Base-by-base conservation (phyloP, 1,284 basidiomycete genomes). In the Termitomyces sp. region DNA sequence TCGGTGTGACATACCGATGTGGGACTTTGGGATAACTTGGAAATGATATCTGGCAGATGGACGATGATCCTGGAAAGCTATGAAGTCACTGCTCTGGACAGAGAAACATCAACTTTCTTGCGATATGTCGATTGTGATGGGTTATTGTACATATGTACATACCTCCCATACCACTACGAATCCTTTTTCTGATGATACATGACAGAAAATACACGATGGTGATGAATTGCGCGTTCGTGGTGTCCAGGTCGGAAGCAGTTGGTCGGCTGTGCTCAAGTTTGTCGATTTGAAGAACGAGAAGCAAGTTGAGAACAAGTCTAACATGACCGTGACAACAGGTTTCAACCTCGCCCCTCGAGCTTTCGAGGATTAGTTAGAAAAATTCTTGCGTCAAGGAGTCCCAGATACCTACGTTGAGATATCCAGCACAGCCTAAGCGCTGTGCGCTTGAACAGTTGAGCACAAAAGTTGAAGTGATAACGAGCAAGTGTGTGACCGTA, bases 121-220 rank as follows among this genome's bases (percentile, higher is more conserved):
- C 31, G 24, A 37, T 34, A 31, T 24, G 3, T 44, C 28, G 34
- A 5, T 9, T 11, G 4, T 4, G 39, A 41, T 18, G 24, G 19
- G 14, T 2, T n/a, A n/a, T n/a, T n/a, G n/a, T n/a, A n/a, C n/a
- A 26, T 26, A 49, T 60, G 38, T 51, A n/a, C n/a, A n/a, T n/a
- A 81, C 85, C 78, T 88, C 79, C 58, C 78, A 80, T 0, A 83
- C 66, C 19, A 89, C 67, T 38, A 76, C 68, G 63, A 89, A 90
- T 1, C 81, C 83, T 10, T 73, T 79, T 47, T 77, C 73, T 21
- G 57, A 53, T 3, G 75, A 72, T 11, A 79, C 78, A 57, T 75
- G 60, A 62, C 86, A 89, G 66, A 88, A 89, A 8, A 47, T 49
- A 54, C 72, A 73, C 21, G 51, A 49, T 33, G 53, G 39, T 26